A percentile compares a stretch with the other conserved stretches of the same genome.
Evolutionary conservation across 768 basidiomycete species (phyloP).

Genomic region (Leucocoprinus birnbaumii): DNA sequence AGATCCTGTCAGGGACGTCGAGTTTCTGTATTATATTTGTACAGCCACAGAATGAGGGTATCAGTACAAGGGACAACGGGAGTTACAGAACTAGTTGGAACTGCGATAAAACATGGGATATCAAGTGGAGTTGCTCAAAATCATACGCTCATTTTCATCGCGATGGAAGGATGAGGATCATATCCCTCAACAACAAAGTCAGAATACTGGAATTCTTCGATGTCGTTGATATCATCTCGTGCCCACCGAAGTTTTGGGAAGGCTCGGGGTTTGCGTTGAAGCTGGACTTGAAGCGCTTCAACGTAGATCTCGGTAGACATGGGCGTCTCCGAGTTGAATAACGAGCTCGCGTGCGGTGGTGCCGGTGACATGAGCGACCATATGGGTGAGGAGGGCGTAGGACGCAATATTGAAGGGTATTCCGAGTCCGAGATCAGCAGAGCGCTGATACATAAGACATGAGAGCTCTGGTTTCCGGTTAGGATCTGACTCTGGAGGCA

Average conservation of each 20-base stretch:
- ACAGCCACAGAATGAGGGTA: too few relatives aligned
- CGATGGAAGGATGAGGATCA: slow-evolving; percentile 75
- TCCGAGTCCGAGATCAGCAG: slow-evolving; percentile 94
- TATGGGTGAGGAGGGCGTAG: slow-evolving; percentile 94
- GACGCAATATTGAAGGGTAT: slow-evolving; percentile 99
- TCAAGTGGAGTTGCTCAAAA: not conserved
- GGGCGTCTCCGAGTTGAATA: slow-evolving; percentile 96
- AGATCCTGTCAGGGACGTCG: too few relatives aligned
- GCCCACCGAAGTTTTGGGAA: slow-evolving; percentile 84
- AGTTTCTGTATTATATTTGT: too few relatives aligned
- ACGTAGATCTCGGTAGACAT: slow-evolving; percentile 94
- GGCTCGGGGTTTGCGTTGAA: slow-evolving; percentile 69
- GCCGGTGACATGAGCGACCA: slow-evolving; percentile 91
- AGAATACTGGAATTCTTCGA: slow-evolving; percentile 78
- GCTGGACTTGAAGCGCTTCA: slow-evolving; percentile 79
- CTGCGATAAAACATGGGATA: not conserved
- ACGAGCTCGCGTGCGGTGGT: slow-evolving; percentile 88
- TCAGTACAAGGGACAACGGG: too few relatives aligned
- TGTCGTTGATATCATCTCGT: slow-evolving; percentile 57
- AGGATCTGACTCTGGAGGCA: slow-evolving; percentile 55
- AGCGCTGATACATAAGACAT: slow-evolving; percentile 97
- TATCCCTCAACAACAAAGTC: slow-evolving; percentile 90
- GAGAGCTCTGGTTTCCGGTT: slow-evolving; percentile 69
- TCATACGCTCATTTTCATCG: slow-evolving; percentile 93
- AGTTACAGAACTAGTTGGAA: not conserved